phyloP scores from a whole-genome alignment of 2,329 filamentous ascomycete species.

The Aspergillus fumigatiaffinis region DNA sequence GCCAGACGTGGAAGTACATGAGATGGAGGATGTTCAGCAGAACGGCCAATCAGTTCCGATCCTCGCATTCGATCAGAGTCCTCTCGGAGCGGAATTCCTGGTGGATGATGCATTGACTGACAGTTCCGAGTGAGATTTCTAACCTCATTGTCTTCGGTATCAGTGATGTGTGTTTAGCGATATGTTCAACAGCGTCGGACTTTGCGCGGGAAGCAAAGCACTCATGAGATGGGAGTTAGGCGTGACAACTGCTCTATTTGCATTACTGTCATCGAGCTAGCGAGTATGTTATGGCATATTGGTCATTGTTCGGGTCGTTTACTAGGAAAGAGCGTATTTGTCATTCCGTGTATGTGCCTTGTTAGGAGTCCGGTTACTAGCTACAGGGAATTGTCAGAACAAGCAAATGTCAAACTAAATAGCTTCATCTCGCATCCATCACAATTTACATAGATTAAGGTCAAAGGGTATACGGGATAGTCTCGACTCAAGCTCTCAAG shows the following conservation, averaged over 20 bases:
- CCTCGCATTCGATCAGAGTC: background rate
- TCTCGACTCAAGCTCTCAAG: background rate
- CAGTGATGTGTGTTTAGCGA: background rate
- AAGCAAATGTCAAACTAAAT: background rate
- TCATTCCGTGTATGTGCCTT: background rate
- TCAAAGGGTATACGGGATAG: no score
- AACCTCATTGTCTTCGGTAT: background rate
- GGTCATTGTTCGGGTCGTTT: background rate
- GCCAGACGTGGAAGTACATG: background rate
- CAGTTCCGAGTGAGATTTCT: background rate
- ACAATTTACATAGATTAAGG: no score
- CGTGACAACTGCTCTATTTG: background rate
- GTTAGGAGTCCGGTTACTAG: background rate
- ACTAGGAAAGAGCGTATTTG: background rate
- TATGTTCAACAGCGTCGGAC: background rate
- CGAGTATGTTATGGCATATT: background rate
- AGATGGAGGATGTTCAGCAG: constrained; percentile 11
- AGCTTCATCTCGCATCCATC: no score
- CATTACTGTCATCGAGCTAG: background rate
- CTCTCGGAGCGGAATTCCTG: background rate
- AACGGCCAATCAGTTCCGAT: background rate
- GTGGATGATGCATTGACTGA: background rate
- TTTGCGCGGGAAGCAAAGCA: background rate
- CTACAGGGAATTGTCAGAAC: background rate
- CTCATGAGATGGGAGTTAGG: background rate